Evolutionary conservation across 2,329 filamentous ascomycete species (phyloP), one percentile per base, ranked within the genome.

Genomic region (Ophiocordyceps camponoti-leonardi): DNA sequence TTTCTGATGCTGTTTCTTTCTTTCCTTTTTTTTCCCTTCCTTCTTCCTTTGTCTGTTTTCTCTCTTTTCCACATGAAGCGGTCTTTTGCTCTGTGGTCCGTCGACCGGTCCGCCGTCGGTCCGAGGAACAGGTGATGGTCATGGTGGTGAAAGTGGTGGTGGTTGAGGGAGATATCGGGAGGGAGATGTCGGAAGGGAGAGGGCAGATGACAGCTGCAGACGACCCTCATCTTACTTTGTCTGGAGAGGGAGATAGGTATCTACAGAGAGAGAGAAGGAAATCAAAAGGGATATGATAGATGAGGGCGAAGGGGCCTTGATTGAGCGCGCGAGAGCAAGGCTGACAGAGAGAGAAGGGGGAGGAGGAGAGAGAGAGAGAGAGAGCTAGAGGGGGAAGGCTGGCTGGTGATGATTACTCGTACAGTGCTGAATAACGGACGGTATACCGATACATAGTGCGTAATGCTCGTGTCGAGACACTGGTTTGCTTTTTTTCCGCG

Each of bases 1-100:
- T 46, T 41, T 47, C 45, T 26, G 4, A 8, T 5, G 44, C 47
- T 46, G 13, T 14, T 45, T 46, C 41, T 26, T 41, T 30, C 19
- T 13, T 22, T 39, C n/a, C n/a, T n/a, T n/a, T n/a, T n/a, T n/a
- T n/a, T n/a, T n/a, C n/a, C n/a, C n/a, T n/a, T n/a, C n/a, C n/a
- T n/a, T n/a, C n/a, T 41, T 26, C 23, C 19, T 23, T 42, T 23
- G 14, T 19, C 20, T 23, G 6, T 23, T 23, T 23, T 12, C 19
- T 28, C 40, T 41, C 6, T 26, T 26, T 26, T 26, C 23, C 30
- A 31, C 30, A 18, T 37, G 35, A 18, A 10, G 35, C 35, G 10
- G 35, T 18, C n/a, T 18, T 6, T 18, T 37, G n/a, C n/a, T 37
- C n/a, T 18, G 7, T 37, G 14, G 16, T 37, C 35, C 16, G n/a